A percentile compares a stretch with the other conserved stretches of the same genome.
Evolutionary conservation across 345 rosid species (phyloP).

Genomic region (Gynandropsis gynandra): DNA sequence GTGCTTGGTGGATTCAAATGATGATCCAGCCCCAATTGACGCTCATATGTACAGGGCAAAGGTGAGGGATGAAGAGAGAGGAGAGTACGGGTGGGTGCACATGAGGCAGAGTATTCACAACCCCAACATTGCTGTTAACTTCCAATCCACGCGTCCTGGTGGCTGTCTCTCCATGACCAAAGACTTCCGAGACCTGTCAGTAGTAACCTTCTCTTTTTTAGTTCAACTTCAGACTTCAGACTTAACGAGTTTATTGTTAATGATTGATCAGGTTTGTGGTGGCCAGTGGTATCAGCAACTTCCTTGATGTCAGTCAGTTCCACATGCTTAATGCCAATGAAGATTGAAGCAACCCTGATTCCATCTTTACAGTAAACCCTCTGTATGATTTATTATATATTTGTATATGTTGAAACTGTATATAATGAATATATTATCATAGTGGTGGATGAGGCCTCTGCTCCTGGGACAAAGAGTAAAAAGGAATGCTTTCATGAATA

Average conservation of each 20-base stretch:
- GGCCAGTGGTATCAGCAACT: too few relatives aligned
- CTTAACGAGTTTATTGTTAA: not conserved
- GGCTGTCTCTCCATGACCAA: conserved; percentile 54
- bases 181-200: conserved; percentile 50
- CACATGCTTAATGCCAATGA: too few relatives aligned
- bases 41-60: conserved; percentile 89
- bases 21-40: conserved; percentile 61
- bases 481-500: too few relatives aligned
- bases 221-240: not conserved
- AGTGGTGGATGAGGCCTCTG: too few relatives aligned
- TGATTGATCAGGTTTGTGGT: too few relatives aligned
- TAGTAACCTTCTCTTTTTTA: not conserved
- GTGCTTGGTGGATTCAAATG: conserved; percentile 77
- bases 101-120: conserved; percentile 92
- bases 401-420: too few relatives aligned
- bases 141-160: conserved; percentile 62
- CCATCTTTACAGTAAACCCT: too few relatives aligned
- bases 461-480: too few relatives aligned
- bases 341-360: too few relatives aligned
- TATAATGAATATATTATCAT: too few relatives aligned
- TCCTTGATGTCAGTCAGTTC: too few relatives aligned
- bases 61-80: conserved; percentile 47
- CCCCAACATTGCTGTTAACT: conserved; percentile 72
- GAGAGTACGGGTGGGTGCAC: conserved; percentile 75
- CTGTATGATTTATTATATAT: too few relatives aligned